These are phyloP conservation scores for Mrakia blollopis DNA, from an alignment of 768 basidiomycete species.

Conservation along the genomic window DNA sequence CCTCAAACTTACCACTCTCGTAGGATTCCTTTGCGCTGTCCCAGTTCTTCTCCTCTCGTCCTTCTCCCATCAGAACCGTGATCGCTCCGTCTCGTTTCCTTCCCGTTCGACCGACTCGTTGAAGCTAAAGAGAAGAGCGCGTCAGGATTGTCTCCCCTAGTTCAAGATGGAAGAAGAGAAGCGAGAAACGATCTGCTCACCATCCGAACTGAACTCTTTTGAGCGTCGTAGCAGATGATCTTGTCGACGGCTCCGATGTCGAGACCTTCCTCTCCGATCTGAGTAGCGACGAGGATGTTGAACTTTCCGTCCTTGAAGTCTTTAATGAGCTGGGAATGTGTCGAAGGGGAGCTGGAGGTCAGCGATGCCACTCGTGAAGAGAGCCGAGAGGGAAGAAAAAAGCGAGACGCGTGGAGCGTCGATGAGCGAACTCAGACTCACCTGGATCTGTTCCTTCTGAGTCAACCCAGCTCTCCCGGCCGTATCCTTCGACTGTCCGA, in stretches of 20 bases:
- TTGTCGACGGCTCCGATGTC: constrained; percentile 97
- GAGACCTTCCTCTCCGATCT: constrained; percentile 94
- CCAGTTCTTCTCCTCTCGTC: constrained; percentile 85
- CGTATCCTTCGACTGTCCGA: constrained; percentile 82
- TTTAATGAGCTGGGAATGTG: constrained; percentile 61
- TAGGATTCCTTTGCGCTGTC: constrained; percentile 80
- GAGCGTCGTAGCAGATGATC: constrained; percentile 93
- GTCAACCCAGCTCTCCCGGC: constrained; percentile 74
- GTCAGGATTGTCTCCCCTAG: no score
- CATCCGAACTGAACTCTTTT: constrained; percentile 94
- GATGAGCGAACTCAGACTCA: constrained; percentile 49
- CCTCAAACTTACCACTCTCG: constrained; percentile 47
- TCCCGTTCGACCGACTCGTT: constrained; percentile 91
- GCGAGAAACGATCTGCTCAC: constrained; percentile 49
- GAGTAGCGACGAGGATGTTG: constrained; percentile 92
- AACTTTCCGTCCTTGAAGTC: constrained; percentile 80
- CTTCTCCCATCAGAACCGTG: constrained; percentile 85
- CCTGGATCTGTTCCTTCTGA: constrained; percentile 87
- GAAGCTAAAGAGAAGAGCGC: constrained; percentile 56
- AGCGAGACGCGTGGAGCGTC: neutral
- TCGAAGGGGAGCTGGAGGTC: constrained; percentile 15
- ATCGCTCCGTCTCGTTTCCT: constrained; percentile 83
- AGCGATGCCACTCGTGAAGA: neutral
- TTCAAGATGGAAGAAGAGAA: neutral
- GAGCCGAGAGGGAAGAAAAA: neutral